A percentile compares a stretch with the other conserved stretches of the same genome.
Conservation (phyloP, 176 grass and related monocot genomes). For the Musa beccarii region DNA sequence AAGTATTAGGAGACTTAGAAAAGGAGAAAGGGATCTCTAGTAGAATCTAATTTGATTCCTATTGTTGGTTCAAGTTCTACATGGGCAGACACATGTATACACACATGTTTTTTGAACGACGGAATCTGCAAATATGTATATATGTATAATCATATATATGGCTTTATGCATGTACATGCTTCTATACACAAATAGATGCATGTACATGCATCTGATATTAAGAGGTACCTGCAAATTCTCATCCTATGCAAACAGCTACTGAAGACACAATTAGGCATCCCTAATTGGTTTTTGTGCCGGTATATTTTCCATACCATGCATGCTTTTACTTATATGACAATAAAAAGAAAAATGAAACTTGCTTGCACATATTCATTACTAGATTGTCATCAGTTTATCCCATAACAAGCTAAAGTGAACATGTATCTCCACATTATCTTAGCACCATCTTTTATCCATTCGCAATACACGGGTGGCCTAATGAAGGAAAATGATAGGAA, state of each 20-base stretch:
- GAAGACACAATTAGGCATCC: background rate
- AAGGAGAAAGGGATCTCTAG: background rate
- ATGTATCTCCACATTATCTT: background rate
- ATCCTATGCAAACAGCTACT: background rate
- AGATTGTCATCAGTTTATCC: background rate
- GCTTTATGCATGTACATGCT: background rate
- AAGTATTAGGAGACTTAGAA: background rate
- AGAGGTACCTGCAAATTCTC: background rate
- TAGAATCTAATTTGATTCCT: background rate
- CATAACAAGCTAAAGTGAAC: background rate
- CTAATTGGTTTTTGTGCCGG: background rate
- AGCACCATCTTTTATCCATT: no score
- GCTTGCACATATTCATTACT: background rate
- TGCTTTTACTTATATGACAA: background rate
- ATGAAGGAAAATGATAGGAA: no score
- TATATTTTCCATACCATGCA: background rate
- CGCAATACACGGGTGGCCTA: no score
- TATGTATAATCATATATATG: background rate
- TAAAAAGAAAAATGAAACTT: background rate
- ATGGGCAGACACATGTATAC: background rate
- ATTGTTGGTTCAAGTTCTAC: background rate
- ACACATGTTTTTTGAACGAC: background rate
- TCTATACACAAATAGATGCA: background rate
- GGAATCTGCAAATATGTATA: background rate
- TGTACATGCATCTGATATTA: no score